phyloP scores from a whole-genome alignment of 176 grass and related monocot species.

The Carex parvula region DNA sequence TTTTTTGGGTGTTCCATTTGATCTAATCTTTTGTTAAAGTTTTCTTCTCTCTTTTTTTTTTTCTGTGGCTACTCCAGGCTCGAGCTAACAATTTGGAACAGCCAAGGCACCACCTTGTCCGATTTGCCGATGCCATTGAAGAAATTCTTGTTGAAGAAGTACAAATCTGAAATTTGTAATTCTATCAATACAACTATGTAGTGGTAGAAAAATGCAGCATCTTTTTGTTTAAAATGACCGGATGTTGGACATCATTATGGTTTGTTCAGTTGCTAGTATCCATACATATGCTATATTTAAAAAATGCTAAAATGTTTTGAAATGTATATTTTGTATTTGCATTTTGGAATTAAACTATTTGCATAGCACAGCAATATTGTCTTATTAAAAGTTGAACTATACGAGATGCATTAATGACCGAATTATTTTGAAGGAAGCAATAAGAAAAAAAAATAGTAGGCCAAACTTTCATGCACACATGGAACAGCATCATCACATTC shows the following conservation, averaged over 20 bases:
- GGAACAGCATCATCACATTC: too few species aligned
- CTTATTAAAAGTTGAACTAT: background rate
- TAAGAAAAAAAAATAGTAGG: too few species aligned
- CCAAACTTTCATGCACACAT: too few species aligned
- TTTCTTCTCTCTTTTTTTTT: background rate
- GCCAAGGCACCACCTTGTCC: slow-evolving; percentile 53
- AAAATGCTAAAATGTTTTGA: background rate
- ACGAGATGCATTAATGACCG: background rate
- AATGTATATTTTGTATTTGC: background rate
- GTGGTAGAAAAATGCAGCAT: background rate
- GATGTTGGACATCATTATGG: background rate
- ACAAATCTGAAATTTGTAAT: slow-evolving; percentile 24
- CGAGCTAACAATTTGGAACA: slow-evolving; percentile 60
- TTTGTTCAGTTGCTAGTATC: background rate
- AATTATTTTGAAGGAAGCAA: background rate
- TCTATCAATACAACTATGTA: background rate
- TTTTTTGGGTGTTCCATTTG: background rate
- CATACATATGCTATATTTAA: background rate
- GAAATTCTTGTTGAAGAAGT: slow-evolving; percentile 63
- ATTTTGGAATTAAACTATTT: background rate
- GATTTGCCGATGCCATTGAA: slow-evolving; percentile 67
- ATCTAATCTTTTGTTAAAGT: background rate
- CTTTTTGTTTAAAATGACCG: background rate
- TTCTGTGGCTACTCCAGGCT: slow-evolving; percentile 37
- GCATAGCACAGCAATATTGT: background rate